These are phyloP conservation scores for Diaporthe humulicola DNA, from an alignment of 2,329 filamentous ascomycete species.

Conservation along the genomic window DNA sequence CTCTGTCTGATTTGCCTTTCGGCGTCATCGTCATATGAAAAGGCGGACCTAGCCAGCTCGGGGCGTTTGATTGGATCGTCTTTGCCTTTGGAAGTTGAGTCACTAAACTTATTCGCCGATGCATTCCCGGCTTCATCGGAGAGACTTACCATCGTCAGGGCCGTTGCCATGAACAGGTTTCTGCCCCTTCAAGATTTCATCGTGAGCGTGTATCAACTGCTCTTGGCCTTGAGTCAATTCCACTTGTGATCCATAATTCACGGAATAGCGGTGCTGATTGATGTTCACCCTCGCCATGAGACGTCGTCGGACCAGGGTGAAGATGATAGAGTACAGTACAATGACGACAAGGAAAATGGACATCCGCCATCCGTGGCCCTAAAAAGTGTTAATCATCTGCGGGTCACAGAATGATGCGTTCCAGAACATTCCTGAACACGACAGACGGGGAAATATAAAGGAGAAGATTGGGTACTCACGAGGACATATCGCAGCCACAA, in stretches of 20 bases:
- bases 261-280: conserved; percentile 22
- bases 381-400: neutral
- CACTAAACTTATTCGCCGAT: neutral
- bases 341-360: neutral
- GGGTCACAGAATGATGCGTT: neutral
- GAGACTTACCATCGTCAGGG: neutral
- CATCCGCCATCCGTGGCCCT: conserved; percentile 37
- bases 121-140: neutral
- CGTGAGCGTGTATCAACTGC: conserved; percentile 20
- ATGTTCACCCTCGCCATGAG: conserved; percentile 23
- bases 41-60: conserved; percentile 10
- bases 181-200: conserved; percentile 2
- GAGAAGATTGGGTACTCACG: neutral
- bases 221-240: conserved; percentile 9
- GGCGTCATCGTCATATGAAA: conserved; percentile 15
- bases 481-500: conserved; percentile 34
- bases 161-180: neutral
- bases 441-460: neutral
- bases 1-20: conserved; percentile 4
- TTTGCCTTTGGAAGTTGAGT: neutral
- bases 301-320: conserved; percentile 17
- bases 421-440: neutral
- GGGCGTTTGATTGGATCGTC: neutral
- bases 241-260: conserved; percentile 12
- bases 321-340: conserved; percentile 20